Conservation (phyloP, 1,284 basidiomycete genomes). For the Pseudozyma tsukubaensis region DNA sequence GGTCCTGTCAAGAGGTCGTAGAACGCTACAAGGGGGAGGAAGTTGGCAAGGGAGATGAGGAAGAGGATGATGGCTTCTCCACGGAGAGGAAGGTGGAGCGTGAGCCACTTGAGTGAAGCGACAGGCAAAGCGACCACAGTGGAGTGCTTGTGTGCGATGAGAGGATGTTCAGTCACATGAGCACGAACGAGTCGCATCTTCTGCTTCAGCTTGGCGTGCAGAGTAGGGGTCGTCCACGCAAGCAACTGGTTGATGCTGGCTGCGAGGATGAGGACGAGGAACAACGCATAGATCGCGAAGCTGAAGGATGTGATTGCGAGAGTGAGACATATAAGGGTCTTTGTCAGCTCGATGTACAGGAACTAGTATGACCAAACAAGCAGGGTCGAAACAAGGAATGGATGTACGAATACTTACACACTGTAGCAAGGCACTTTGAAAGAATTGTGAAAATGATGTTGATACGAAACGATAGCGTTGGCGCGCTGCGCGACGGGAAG, state of each 20-base stretch:
- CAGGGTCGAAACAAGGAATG: background rate
- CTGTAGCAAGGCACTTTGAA: slow-evolving; percentile 31
- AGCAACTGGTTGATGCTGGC: slow-evolving; percentile 12
- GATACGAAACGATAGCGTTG: slow-evolving; percentile 12
- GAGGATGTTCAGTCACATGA: slow-evolving; percentile 31
- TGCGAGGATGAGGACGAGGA: slow-evolving; percentile 22
- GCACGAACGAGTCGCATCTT: slow-evolving; percentile 18
- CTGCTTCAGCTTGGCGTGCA: slow-evolving; percentile 7
- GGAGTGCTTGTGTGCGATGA: slow-evolving; percentile 20
- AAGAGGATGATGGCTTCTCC: slow-evolving; percentile 42
- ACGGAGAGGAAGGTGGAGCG: slow-evolving; percentile 49
- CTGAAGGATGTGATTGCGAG: slow-evolving; percentile 1
- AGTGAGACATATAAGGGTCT: background rate
- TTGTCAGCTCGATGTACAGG: background rate
- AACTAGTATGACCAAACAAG: background rate
- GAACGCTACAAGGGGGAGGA: slow-evolving; percentile 44
- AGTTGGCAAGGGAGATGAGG: slow-evolving; percentile 35
- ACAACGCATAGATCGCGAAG: slow-evolving; percentile 30
- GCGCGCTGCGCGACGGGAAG: slow-evolving; percentile 15
- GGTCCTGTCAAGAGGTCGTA: slow-evolving; percentile 29
- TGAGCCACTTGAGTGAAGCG: slow-evolving; percentile 21
- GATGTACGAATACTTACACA: slow-evolving; percentile 12
- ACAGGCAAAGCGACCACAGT: slow-evolving; percentile 26
- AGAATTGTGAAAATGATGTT: slow-evolving; percentile 28
- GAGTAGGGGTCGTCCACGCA: slow-evolving; percentile 9